A percentile compares a stretch with the other conserved stretches of the same genome.
These are phyloP conservation scores for Brassica rapa DNA, from an alignment of 345 rosid species.

Conservation along the genomic window DNA sequence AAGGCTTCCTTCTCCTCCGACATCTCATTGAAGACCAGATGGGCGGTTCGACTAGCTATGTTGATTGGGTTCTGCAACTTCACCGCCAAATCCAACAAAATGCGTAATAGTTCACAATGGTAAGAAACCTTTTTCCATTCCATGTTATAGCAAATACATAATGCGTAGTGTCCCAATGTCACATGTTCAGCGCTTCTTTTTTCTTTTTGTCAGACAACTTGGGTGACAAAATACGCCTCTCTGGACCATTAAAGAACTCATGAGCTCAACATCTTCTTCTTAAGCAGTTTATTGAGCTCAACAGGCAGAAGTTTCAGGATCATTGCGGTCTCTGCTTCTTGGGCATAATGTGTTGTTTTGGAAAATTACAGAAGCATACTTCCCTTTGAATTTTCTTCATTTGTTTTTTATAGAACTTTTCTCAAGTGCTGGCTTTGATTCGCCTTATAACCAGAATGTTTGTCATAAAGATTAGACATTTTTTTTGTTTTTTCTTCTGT, in stretches of 20 bases:
- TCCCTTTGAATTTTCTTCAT: conserved; percentile 10
- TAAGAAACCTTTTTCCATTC: conserved; percentile 24
- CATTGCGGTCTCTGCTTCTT: conserved; percentile 17
- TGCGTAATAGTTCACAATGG: conserved; percentile 47
- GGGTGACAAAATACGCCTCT: background rate
- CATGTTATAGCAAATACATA: background rate
- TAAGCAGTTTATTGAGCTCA: conserved; percentile 1
- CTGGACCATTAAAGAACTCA: conserved; percentile 14
- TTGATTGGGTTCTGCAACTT: conserved; percentile 81
- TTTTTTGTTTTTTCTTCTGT: background rate
- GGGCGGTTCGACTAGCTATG: conserved; percentile 73
- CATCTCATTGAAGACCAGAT: conserved; percentile 85
- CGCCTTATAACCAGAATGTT: conserved; percentile 20
- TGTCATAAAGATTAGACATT: conserved; percentile 34
- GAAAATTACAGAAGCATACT: background rate
- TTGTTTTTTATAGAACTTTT: conserved; percentile 14
- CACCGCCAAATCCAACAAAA: conserved; percentile 92
- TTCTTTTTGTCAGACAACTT: conserved; percentile 2
- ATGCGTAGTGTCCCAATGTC: background rate
- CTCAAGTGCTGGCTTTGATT: conserved; percentile 21
- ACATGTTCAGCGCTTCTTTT: conserved; percentile 6
- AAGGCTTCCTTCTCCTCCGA: conserved; percentile 76
- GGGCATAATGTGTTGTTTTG: conserved; percentile 22
- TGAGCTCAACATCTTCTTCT: conserved; percentile 19
- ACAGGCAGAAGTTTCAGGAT: background rate